Base-by-base conservation (phyloP, 176 grass and related monocot genomes). In the Typha latifolia region DNA sequence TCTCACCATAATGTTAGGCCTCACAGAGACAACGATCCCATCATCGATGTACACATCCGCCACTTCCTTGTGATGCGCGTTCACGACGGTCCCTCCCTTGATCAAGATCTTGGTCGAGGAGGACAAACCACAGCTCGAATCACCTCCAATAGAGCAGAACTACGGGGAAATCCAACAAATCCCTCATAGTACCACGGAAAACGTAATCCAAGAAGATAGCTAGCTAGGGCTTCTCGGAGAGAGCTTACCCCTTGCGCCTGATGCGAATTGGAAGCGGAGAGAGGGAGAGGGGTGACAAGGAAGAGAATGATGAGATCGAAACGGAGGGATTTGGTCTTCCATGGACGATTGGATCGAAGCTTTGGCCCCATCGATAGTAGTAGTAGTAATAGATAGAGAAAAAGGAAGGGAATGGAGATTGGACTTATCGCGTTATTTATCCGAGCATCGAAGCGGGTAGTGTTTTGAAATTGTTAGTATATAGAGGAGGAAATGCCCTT, bases 1-100 rank as follows among this genome's bases (percentile, higher is more conserved):
- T 27, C 74, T 84, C 77, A 92, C 93, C 76, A 53, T 77, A 69
- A 97, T 92, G 75, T 86, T 84, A 5, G 88, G 81, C 59, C 85
- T 55, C 68, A 97, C 78, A 24, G 83, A 87, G 52, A 87, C 77
- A 72, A 97, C 67, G 72, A 97, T 48, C 29, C 93, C 93, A 48
- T 84, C 85, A 75, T 97, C 93, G 53, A 97, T 72, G 75, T 97
- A 97, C 57, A 97, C 93, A 82, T 97, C 93, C 21, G 81, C 82
- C 50, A 76, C 75, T 77, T 84, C 81, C 81, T 80, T 82, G 74
- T 65, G 72, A 82, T 92, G 83, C 49, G 88, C 93, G 78, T 97
- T 97, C 64, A 97, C 93, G 65, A 97, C 88, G 49, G 88, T 97
- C 62, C 93, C 88, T 64, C 88, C 88, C 82, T 76, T 91, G 85